Base-by-base conservation (phyloP, 371 early-diverging fungal genomes). In the Circinella minor region DNA sequence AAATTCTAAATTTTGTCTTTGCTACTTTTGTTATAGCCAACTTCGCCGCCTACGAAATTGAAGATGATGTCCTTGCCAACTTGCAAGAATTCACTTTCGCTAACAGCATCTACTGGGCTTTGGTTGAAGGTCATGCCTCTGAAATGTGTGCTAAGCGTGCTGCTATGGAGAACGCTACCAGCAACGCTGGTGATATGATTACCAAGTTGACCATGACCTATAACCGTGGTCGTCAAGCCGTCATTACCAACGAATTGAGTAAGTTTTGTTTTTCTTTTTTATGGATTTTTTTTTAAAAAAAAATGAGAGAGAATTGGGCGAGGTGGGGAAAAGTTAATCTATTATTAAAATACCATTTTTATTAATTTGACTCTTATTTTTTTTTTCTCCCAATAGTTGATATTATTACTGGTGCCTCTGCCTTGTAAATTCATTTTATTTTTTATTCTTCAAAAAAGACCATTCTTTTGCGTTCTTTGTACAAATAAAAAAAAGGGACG, bases 101-200 rank as follows among this genome's bases (percentile, higher is more conserved):
- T 81, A 97, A 95, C 89, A 80, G 88, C 77, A 67, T 99, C 75
- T 95, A 93, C 93, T 96, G 96, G 95, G 96, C 93, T 71, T 84
- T 99, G 75, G 92, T 91, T 63, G 99, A 99, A 86, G 97, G 98
- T 71, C 95, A 98, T 78, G 98, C 98, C 65, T 86, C 96, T 61
- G 99, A 99, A 84, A 94, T 98, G 94, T 90, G 95, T 59, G 95
- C 99, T 77, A 95, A 94, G 92, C 93, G 98, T 76, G 90, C 94
- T 76, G 98, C 99, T 81, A 99, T 98, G 99, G 99, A 99, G 90
- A 99, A 99, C 86, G 98, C 98, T 64, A 98, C 98, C 83, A 96
- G 97, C 92, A 99, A 99, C 86, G 99, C 98, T 69, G 95, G 94
- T 80, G 93, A 94, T 61, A 92, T 94, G 90, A 91, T 92, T 63